These are phyloP conservation scores for Populus ilicifolia DNA, from an alignment of 345 rosid genomes.

Conservation along the genomic window DNA sequence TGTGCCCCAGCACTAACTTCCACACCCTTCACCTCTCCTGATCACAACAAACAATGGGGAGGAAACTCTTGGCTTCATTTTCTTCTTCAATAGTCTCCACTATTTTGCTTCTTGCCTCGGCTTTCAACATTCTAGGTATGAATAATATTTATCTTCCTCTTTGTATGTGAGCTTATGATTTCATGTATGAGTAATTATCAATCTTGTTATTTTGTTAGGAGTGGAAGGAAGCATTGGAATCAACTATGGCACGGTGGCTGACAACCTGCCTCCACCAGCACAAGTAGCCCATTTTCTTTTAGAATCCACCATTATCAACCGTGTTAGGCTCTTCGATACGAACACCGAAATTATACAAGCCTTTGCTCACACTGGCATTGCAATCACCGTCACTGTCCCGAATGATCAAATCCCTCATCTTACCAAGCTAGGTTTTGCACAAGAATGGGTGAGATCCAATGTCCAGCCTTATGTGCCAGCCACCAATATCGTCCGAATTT, in stretches of 20 bases:
- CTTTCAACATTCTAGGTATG: constrained; percentile 22
- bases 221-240: constrained; percentile 54
- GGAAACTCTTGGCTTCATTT: not conserved
- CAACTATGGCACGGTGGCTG: constrained; percentile 72
- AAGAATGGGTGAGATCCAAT: constrained; percentile 55
- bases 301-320: constrained; percentile 60
- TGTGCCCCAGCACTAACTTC: not conserved
- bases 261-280: constrained; percentile 71
- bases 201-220: constrained; percentile 22
- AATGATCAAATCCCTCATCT: constrained; percentile 68
- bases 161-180: not conserved
- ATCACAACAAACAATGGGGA: constrained; percentile 5
- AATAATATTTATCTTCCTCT: too few species aligned
- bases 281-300: constrained; percentile 66
- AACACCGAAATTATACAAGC: constrained; percentile 53
- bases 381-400: constrained; percentile 57
- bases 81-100: constrained; percentile 5
- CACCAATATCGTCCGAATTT: constrained; percentile 63
- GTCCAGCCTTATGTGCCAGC: constrained; percentile 57
- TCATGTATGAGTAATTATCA: too few species aligned
- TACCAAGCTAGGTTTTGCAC: constrained; percentile 45
- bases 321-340: constrained; percentile 66
- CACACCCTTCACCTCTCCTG: constrained; percentile 1
- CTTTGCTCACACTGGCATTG: constrained; percentile 60
- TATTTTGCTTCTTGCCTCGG: constrained; percentile 13